These are phyloP conservation scores for Candida insectorum DNA, from an alignment of 805 yeast species.

Conservation along the genomic window DNA sequence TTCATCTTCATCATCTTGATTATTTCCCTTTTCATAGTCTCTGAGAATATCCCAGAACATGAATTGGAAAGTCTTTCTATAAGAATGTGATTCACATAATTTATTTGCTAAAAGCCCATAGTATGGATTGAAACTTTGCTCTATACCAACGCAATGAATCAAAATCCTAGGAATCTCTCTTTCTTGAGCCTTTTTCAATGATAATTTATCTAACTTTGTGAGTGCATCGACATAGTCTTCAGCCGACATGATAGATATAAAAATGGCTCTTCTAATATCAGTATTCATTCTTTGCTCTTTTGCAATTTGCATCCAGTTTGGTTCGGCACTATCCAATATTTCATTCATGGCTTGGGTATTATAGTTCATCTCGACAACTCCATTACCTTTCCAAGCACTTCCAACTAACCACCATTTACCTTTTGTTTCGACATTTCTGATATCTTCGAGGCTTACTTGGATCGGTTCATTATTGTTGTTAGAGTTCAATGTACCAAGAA, in stretches of 20 bases:
- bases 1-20: conserved; percentile 41
- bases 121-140: conserved; percentile 83
- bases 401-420: conserved; percentile 99
- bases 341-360: conserved; percentile 52
- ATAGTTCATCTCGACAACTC: conserved; percentile 16
- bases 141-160: conserved; percentile 82
- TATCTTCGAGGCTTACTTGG: conserved; percentile 80
- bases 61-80: conserved; percentile 84
- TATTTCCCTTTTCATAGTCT: conserved; percentile 54
- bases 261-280: conserved; percentile 89
- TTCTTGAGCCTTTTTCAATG: conserved; percentile 74
- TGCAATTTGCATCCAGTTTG: conserved; percentile 89
- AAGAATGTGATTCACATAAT: conserved; percentile 68
- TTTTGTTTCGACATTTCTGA: conserved; percentile 65
- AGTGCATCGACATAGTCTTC: conserved; percentile 87
- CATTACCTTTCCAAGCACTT: conserved; percentile 89
- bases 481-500: conserved; percentile 49
- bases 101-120: conserved; percentile 78
- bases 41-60: conserved; percentile 82
- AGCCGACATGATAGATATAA: conserved; percentile 92
- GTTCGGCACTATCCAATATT: conserved; percentile 64
- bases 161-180: conserved; percentile 84
- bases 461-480: conserved; percentile 65
- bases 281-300: conserved; percentile 89
- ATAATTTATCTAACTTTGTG: conserved; percentile 74